Conservation (phyloP, 192 early-diverging fungal species). For the Coemansia aciculifera region DNA sequence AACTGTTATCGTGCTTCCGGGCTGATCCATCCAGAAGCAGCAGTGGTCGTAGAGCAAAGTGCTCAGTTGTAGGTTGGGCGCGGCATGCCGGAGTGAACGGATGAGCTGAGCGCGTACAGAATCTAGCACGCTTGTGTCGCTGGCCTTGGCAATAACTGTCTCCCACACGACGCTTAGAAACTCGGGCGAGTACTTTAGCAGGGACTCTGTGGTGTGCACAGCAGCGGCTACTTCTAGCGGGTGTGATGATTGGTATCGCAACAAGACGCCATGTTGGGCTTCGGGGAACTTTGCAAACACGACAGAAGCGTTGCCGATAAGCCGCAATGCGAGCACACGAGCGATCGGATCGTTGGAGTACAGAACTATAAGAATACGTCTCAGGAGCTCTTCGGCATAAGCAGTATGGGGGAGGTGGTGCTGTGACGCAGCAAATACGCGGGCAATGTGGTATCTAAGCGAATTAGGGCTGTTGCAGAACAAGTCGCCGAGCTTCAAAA, state of each 20-base stretch:
- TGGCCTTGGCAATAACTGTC: conserved; percentile 42
- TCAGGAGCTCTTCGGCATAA: conserved; percentile 50
- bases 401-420: conserved; percentile 47
- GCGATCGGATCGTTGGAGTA: conserved; percentile 57
- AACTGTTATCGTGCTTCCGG: conserved; percentile 25
- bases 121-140: conserved; percentile 28
- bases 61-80: conserved; percentile 45
- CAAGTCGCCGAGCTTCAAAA: conserved; percentile 57
- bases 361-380: conserved; percentile 51
- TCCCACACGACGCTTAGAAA: conserved; percentile 53
- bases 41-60: conserved; percentile 36
- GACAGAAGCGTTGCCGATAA: conserved; percentile 50
- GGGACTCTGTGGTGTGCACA: conserved; percentile 46
- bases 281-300: conserved; percentile 52
- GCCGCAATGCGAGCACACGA: conserved; percentile 49
- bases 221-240: conserved; percentile 54
- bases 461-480: conserved; percentile 49
- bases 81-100: conserved; percentile 48
- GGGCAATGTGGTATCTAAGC: conserved; percentile 53
- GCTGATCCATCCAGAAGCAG: conserved; percentile 28
- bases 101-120: conserved; percentile 46
- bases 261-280: conserved; percentile 55
- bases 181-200: conserved; percentile 50
- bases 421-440: conserved; percentile 44
- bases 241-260: conserved; percentile 50